Evolutionary conservation across 2,329 filamentous ascomycete species (phyloP), one percentile per base, ranked within the genome.

Genomic region (Fusarium robinianum): DNA sequence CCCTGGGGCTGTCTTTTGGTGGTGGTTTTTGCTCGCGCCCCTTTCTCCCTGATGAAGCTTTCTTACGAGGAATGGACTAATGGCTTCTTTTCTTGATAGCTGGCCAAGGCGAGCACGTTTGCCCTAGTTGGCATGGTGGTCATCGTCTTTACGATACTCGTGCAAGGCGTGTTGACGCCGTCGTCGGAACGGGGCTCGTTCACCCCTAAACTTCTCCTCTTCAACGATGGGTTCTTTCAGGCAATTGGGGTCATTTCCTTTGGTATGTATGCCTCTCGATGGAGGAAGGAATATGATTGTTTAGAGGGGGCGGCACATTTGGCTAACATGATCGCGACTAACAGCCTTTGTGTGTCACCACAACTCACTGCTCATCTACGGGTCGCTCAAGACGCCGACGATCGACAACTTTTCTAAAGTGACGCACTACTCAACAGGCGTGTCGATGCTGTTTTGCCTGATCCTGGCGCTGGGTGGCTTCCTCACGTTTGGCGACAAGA

Each of bases 201-300:
- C 41, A 80, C 77, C 51, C 81, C 79, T 42, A 79, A 84, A 11
- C 69, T 90, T 24, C 72, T 96, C 44, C 81, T 85, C n/a, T 76
- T 97, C 57, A 95, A 95, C 62, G 76, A 79, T 17, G 94, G 92
- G 33, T 84, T 99, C 46, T 95, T 97, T 63, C 91, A 97, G 68
- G 92, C 94, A 15, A 90, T 99, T 61, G 94, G 94, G 21, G 92
- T 99, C 12, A 99, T 99, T 59, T 97, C 94, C 5, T 99, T 99
- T 67, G 91, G 88, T 94, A 76, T 32, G 79, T 61, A 16, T 22
- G 6, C 15, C 19, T 14, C 15, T 25, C n/a, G 39, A 15, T 4
- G 39, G 6, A 8, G 5, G 8, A 16, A 3, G 3, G 6, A 2
- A 6, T 17, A 8, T 2, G 3, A 16, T 5, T 16, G 9, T 9